Conservation (phyloP, 495 filamentous ascomycete species). For the Cudoniella acicularis region DNA sequence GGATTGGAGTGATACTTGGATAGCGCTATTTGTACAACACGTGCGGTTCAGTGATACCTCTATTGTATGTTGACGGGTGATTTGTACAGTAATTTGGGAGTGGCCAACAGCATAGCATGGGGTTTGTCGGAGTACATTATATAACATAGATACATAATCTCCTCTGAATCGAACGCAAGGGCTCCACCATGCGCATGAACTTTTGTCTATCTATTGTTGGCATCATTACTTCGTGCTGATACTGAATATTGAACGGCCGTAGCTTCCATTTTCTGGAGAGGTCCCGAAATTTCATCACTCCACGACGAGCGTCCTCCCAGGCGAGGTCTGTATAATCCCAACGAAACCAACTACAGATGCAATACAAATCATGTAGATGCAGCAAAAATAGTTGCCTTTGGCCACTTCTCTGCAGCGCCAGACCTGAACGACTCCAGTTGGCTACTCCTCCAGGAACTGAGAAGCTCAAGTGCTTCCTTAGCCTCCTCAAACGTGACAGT, state of each 20-base stretch:
- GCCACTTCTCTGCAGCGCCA: conserved; percentile 67
- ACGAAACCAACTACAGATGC: not conserved
- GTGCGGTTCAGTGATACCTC: conserved; percentile 4
- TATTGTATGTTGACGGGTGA: conserved; percentile 6
- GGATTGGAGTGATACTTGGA: conserved; percentile 7
- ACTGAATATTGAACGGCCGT: not conserved
- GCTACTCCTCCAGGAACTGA: conserved; percentile 57
- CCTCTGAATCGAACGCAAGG: conserved; percentile 11
- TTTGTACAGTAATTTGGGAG: not conserved
- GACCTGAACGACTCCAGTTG: conserved; percentile 55
- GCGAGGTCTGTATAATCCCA: too few species aligned
- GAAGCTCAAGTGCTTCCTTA: conserved; percentile 49
- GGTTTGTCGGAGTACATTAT: not conserved
- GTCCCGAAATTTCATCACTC: too few species aligned
- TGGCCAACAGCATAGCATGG: not conserved
- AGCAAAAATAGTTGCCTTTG: conserved; percentile 60
- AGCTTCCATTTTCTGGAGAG: too few species aligned
- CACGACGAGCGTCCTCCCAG: not conserved
- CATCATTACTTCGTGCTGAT: conserved; percentile 11
- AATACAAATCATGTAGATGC: conserved; percentile 3
- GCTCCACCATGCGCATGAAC: conserved; percentile 9
- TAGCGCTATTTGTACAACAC: conserved; percentile 6
- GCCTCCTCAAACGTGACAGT: conserved; percentile 59
- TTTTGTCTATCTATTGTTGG: conserved; percentile 23
- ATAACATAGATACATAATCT: conserved; percentile 9